These are phyloP conservation scores for Microcos paniculata DNA, from an alignment of 345 rosid genomes.

Conservation along the genomic window DNA sequence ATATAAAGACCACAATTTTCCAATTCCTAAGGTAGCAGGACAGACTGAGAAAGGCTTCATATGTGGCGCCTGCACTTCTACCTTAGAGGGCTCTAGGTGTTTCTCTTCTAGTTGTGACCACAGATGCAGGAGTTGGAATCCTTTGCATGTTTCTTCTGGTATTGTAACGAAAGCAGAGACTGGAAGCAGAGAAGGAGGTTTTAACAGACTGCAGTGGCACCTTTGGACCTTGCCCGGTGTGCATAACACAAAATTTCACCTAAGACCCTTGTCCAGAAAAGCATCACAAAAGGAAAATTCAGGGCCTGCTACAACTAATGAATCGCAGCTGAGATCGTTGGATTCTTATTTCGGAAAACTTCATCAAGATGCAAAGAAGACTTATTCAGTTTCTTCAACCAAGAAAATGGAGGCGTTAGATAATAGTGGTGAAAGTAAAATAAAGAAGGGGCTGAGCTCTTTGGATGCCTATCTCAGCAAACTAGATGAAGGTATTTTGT, in stretches of 20 bases:
- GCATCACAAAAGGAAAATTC: conserved; percentile 25
- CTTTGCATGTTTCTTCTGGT: conserved; percentile 23
- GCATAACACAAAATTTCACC: conserved; percentile 17
- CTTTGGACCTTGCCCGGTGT: conserved; percentile 17
- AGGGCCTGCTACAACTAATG: conserved; percentile 21
- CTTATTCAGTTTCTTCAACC: conserved; percentile 22
- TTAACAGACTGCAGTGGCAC: conserved; percentile 12
- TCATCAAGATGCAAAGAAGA: conserved; percentile 15
- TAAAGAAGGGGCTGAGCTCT: conserved; percentile 37
- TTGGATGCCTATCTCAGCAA: conserved; percentile 59
- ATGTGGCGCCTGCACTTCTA: conserved; percentile 17
- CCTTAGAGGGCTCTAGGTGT: conserved; percentile 23
- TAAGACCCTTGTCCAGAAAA: conserved; percentile 12
- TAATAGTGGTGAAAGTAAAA: conserved; percentile 19
- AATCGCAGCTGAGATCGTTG: conserved; percentile 46
- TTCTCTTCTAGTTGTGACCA: conserved; percentile 19
- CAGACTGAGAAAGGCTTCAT: conserved; percentile 22
- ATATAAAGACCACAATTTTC: conserved; percentile 29
- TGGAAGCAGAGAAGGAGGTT: conserved; percentile 16
- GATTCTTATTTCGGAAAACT: conserved; percentile 75
- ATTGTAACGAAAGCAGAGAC: conserved; percentile 15
- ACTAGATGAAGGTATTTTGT: conserved; percentile 40
- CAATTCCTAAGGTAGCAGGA: conserved; percentile 16
- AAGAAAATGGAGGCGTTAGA: conserved; percentile 9
- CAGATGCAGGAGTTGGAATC: conserved; percentile 12